A percentile compares a stretch with the other conserved stretches of the same genome.
These are phyloP conservation scores for Lasiodiplodia sp. DNA, from an alignment of 2,329 filamentous ascomycete genomes.

Conservation along the genomic window DNA sequence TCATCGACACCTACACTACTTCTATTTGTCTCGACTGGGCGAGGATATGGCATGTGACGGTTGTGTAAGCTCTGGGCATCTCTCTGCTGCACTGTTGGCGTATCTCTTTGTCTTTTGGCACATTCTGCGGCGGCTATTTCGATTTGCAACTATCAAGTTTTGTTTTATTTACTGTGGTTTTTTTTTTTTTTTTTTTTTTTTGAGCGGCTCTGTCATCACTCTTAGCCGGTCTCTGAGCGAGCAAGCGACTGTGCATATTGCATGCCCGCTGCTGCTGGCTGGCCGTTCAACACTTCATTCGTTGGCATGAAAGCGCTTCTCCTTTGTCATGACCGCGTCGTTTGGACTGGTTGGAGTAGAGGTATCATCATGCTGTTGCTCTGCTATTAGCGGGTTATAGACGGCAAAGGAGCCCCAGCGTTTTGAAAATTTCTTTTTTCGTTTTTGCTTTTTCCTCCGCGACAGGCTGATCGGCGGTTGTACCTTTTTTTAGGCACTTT, in stretches of 20 bases:
- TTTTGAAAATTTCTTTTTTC: neutral
- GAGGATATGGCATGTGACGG: neutral
- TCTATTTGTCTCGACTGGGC: constrained; percentile 6
- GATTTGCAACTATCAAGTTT: neutral
- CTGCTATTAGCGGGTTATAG: constrained; percentile 22
- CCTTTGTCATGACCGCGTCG: constrained; percentile 15
- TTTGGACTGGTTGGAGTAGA: constrained; percentile 2
- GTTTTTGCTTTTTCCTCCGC: neutral
- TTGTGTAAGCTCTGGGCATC: neutral
- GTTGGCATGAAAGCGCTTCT: constrained; percentile 12
- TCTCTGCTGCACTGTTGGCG: neutral
- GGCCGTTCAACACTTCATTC: constrained; percentile 19
- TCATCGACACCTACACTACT: constrained; percentile 10
- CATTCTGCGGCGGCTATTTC: neutral
- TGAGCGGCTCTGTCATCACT: constrained; percentile 18
- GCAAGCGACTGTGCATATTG: constrained; percentile 25
- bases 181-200: neutral
- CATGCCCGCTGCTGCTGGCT: constrained; percentile 25
- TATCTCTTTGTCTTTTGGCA: neutral
- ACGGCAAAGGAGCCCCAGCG: constrained; percentile 20
- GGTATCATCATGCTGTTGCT: constrained; percentile 14
- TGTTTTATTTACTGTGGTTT: neutral
- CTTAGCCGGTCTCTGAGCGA: constrained; percentile 33
- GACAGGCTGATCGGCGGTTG: neutral
- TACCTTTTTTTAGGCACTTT: constrained; percentile 3